phyloP scores from a whole-genome alignment of 306 rosid genomes.

The Quercus parvula region DNA sequence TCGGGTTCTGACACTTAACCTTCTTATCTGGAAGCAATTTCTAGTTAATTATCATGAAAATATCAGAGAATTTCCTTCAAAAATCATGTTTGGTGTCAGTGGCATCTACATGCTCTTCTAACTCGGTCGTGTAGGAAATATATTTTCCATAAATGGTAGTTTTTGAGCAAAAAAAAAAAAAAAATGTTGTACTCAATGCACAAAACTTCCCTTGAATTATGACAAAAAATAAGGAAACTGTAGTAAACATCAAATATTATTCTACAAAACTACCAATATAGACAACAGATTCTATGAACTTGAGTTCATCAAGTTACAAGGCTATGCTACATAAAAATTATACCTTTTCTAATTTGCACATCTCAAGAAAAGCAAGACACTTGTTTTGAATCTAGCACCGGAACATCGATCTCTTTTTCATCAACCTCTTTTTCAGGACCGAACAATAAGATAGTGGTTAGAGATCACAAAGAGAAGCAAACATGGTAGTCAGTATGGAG shows the following conservation, averaged over 20 bases:
- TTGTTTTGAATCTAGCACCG: slow-evolving; percentile 30
- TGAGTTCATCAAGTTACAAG: background rate
- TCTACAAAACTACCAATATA: background rate
- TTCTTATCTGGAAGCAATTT: slow-evolving; percentile 23
- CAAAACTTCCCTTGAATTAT: background rate
- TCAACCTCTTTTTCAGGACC: slow-evolving; percentile 27
- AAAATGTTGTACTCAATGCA: background rate
- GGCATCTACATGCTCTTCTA: background rate
- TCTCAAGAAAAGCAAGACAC: slow-evolving; percentile 22
- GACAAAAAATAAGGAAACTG: background rate
- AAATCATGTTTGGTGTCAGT: background rate
- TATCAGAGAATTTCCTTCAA: background rate
- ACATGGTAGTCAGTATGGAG: background rate
- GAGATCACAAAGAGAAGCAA: background rate
- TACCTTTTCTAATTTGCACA: slow-evolving; percentile 35
- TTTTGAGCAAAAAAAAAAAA: background rate
- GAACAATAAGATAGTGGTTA: background rate
- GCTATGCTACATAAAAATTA: background rate
- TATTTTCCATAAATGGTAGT: background rate
- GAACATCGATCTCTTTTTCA: slow-evolving; percentile 26
- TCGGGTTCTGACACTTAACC: slow-evolving; percentile 11
- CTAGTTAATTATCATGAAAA: background rate
- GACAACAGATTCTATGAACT: background rate
- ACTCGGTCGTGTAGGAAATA: background rate
- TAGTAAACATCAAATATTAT: slow-evolving; percentile 1